Evolutionary conservation across 164 flowering plant genomes (phyloP).

Genomic region (Taxillus chinensis): DNA sequence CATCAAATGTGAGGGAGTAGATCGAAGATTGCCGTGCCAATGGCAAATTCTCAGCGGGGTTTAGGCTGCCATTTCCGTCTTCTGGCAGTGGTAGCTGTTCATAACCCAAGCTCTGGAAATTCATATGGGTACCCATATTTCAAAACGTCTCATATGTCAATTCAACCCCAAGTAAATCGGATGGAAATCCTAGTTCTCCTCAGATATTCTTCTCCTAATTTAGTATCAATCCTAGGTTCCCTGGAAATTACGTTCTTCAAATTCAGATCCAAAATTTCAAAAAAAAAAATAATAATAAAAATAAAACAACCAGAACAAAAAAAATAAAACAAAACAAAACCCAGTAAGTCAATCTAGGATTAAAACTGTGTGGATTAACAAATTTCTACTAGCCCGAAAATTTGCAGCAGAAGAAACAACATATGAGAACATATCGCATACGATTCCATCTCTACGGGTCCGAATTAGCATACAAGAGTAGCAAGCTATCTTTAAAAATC

Average conservation of each 20-base stretch:
- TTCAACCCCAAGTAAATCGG: neutral
- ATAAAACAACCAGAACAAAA: neutral
- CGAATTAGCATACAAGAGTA: too few species aligned
- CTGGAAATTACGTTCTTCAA: neutral
- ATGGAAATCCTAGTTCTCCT: neutral
- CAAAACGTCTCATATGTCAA: neutral
- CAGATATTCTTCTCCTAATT: neutral
- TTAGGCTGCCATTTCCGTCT: conserved; percentile 11
- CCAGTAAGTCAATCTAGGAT: neutral
- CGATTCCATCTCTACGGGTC: neutral
- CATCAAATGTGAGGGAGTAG: conserved; percentile 69
- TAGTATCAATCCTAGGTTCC: too few species aligned
- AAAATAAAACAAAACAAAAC: neutral
- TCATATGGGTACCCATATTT: neutral
- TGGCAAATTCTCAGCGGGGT: conserved; percentile 17
- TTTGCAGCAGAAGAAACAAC: neutral
- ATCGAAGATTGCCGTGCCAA: conserved; percentile 57
- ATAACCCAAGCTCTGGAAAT: conserved; percentile 9
- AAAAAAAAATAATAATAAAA: too few species aligned
- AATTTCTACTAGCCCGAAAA: neutral
- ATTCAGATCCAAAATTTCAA: conserved; percentile 6
- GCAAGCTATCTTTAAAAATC: too few species aligned
- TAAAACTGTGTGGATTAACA: neutral
- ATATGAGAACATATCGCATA: neutral
- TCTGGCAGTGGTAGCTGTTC: conserved; percentile 7